Conservation (phyloP, 768 basidiomycete species). For the Tulasnella sp. region DNA sequence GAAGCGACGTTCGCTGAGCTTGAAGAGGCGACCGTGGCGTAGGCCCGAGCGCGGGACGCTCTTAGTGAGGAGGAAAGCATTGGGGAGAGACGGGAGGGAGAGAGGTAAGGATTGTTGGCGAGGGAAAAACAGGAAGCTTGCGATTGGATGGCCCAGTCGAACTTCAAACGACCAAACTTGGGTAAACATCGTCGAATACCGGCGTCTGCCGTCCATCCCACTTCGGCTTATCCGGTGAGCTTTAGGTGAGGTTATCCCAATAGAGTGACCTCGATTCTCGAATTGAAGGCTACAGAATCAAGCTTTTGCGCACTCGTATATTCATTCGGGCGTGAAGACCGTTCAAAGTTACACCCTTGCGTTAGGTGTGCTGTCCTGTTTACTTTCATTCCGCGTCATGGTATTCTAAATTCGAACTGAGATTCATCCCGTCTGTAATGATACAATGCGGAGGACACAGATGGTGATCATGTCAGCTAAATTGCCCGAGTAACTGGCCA, state of each 20-base stretch:
- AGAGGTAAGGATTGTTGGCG: background rate
- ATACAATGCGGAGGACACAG: too few relatives aligned
- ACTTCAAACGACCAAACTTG: background rate
- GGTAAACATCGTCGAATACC: background rate
- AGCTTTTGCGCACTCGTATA: too few relatives aligned
- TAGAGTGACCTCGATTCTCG: background rate
- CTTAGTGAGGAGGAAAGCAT: conserved; percentile 29
- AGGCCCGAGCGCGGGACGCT: conserved; percentile 38
- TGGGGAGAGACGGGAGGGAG: conserved; percentile 2
- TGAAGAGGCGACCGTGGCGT: conserved; percentile 74
- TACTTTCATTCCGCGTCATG: too few relatives aligned
- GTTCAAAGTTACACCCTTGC: too few relatives aligned
- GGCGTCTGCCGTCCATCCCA: background rate
- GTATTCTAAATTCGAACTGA: too few relatives aligned
- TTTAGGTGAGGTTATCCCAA: too few relatives aligned
- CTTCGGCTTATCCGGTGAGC: background rate
- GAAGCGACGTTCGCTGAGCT: conserved; percentile 80
- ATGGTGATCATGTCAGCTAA: too few relatives aligned
- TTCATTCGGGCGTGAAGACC: too few relatives aligned
- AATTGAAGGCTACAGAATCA: too few relatives aligned
- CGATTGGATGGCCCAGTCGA: conserved; percentile 15
- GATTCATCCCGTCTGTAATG: too few relatives aligned
- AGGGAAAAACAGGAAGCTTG: conserved; percentile 20
- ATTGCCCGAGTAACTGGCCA: too few relatives aligned
- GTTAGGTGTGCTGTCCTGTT: too few relatives aligned